Conservation (phyloP, 1,284 basidiomycete genomes). For the Schizophyllum amplum region DNA sequence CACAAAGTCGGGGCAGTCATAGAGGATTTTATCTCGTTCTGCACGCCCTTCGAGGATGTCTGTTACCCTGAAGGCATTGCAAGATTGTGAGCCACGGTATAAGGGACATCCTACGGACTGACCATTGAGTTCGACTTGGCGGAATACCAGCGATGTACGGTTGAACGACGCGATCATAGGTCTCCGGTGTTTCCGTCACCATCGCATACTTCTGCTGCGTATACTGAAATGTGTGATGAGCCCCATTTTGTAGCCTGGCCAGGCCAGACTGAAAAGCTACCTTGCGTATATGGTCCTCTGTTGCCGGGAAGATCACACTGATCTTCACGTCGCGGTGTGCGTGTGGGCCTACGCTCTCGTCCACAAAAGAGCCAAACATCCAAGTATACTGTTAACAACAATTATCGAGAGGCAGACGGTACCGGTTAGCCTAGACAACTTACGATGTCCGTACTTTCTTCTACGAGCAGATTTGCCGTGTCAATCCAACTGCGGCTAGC, state of each 20-base stretch:
- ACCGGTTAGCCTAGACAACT: conserved; percentile 24
- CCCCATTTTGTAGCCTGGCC: neutral
- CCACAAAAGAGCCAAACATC: conserved; percentile 36
- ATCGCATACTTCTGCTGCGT: conserved; percentile 66
- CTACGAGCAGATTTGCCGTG: conserved; percentile 12
- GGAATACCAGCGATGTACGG: conserved; percentile 79
- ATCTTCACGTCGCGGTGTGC: conserved; percentile 39
- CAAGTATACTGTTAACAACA: conserved; percentile 31
- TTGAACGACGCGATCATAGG: conserved; percentile 63
- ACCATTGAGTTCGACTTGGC: conserved; percentile 77
- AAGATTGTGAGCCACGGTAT: neutral
- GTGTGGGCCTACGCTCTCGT: conserved; percentile 22
- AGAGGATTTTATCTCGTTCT: conserved; percentile 74
- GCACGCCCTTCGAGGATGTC: conserved; percentile 79
- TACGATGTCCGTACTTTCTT: conserved; percentile 37
- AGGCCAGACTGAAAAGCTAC: conserved; percentile 22
- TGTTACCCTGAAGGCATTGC: conserved; percentile 71
- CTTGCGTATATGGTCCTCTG: conserved; percentile 77
- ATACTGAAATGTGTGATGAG: conserved; percentile 48
- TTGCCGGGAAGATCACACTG: conserved; percentile 76
- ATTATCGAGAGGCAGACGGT: conserved; percentile 21
- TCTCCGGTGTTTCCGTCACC: conserved; percentile 72
- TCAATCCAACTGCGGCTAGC: too few species aligned
- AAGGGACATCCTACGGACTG: conserved; percentile 12
- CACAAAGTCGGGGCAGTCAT: conserved; percentile 67